phyloP scores from a whole-genome alignment of 2,329 filamentous ascomycete genomes.

The Apiospora aurea region DNA sequence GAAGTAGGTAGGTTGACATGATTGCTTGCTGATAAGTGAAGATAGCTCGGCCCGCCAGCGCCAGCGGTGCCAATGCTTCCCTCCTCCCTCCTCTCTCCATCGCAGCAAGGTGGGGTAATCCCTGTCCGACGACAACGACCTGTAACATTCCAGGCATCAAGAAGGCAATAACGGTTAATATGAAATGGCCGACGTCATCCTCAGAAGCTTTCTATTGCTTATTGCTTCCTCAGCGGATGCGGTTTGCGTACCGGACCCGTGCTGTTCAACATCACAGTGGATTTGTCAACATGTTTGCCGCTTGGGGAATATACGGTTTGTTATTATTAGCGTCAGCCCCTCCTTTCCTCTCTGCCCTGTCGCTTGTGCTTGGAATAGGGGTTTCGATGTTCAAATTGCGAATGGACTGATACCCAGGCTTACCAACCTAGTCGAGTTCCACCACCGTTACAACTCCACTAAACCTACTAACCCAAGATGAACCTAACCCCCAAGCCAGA shows the following conservation, averaged over 20 bases:
- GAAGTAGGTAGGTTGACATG: background rate
- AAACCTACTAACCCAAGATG: slow-evolving; percentile 11
- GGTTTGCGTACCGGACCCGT: background rate
- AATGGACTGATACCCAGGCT: slow-evolving; percentile 21
- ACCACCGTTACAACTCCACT: slow-evolving; percentile 20
- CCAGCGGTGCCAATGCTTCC: background rate
- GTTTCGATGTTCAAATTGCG: slow-evolving; percentile 3
- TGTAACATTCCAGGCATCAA: slow-evolving; percentile 10
- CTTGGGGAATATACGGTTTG: background rate
- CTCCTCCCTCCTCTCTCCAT: background rate
- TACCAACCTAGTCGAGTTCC: slow-evolving; percentile 17
- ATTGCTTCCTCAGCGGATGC: background rate
- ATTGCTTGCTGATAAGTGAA: slow-evolving; percentile 5
- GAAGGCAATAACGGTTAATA: background rate
- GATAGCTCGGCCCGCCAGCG: slow-evolving; percentile 3
- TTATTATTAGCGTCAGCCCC: slow-evolving; percentile 16
- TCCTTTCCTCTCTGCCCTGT: background rate
- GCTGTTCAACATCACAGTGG: background rate
- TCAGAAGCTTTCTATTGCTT: background rate
- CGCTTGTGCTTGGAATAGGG: slow-evolving; percentile 7
- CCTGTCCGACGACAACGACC: slow-evolving; percentile 4
- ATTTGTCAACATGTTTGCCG: background rate
- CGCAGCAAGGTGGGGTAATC: slow-evolving; percentile 6
- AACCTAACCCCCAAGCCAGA: slow-evolving; percentile 17
- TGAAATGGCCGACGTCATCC: slow-evolving; percentile 13